phyloP scores from a whole-genome alignment of 2,329 filamentous ascomycete species.

The Botryotinia convoluta region DNA sequence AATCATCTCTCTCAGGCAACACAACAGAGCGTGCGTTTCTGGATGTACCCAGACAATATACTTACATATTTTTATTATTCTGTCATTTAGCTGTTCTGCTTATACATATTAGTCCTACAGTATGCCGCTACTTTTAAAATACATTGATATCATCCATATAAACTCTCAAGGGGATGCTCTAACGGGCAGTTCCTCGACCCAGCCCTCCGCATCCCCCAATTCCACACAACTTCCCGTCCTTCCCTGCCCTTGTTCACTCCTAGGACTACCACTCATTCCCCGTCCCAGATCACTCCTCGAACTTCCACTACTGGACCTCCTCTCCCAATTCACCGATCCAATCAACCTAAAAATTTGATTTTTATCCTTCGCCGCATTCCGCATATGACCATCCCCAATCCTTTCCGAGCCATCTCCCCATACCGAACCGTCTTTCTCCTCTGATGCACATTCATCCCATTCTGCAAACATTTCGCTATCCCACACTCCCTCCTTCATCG shows the following conservation, averaged over 20 bases:
- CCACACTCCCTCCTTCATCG: slow-evolving; percentile 15
- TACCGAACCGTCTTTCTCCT: background rate
- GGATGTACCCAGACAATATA: background rate
- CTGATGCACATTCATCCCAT: slow-evolving; percentile 6
- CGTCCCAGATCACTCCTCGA: background rate
- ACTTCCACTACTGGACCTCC: background rate
- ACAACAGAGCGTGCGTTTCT: background rate
- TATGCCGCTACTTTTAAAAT: background rate
- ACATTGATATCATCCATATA: background rate
- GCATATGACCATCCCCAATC: slow-evolving; percentile 9
- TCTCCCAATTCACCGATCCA: background rate
- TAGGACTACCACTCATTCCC: background rate
- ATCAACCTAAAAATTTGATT: background rate
- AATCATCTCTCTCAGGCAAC: background rate
- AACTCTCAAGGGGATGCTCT: background rate
- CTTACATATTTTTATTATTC: background rate
- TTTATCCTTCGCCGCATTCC: slow-evolving; percentile 10
- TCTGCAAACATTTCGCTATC: slow-evolving; percentile 7
- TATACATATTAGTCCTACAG: background rate
- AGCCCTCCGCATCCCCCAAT: background rate
- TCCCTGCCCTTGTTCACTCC: background rate
- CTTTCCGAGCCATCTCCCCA: slow-evolving; percentile 9
- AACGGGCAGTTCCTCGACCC: background rate
- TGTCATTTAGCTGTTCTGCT: background rate
- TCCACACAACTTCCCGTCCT: background rate